phyloP scores from a whole-genome alignment of 2,329 filamentous ascomycete species.

The Alternaria alternata region DNA sequence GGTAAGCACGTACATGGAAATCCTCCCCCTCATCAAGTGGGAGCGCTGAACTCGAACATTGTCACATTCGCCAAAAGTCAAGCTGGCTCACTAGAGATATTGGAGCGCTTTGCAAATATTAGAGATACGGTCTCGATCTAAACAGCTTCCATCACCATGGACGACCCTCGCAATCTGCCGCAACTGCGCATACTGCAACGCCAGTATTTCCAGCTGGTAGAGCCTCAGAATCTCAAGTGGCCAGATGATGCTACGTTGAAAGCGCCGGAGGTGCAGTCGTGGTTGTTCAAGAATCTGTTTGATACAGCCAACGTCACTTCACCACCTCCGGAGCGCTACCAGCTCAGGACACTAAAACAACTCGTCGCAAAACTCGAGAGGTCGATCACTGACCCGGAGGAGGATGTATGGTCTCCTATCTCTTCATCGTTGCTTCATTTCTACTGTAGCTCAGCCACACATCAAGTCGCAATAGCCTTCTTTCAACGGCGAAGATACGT shows the following conservation, averaged over 20 bases:
- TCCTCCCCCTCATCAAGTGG: not conserved
- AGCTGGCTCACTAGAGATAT: not conserved
- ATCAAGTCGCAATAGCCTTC: not conserved
- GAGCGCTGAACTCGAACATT: not conserved
- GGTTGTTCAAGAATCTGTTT: constrained; percentile 73
- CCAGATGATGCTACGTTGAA: constrained; percentile 68
- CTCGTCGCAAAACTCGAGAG: constrained; percentile 75
- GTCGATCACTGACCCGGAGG: constrained; percentile 80
- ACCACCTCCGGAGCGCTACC: constrained; percentile 73
- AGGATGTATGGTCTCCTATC: constrained; percentile 74
- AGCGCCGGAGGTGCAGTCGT: constrained; percentile 68
- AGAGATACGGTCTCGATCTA: not conserved
- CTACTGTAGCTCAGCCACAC: constrained; percentile 1
- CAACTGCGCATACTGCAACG: constrained; percentile 62
- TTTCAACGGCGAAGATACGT: not conserved
- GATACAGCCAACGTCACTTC: constrained; percentile 62
- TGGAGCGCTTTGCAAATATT: not conserved
- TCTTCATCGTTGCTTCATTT: constrained; percentile 21
- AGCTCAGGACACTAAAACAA: constrained; percentile 75
- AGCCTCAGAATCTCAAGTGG: constrained; percentile 67
- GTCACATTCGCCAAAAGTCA: not conserved
- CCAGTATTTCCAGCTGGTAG: constrained; percentile 81
- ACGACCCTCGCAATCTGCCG: constrained; percentile 9
- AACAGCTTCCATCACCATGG: constrained; percentile 19
- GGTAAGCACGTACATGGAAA: constrained; percentile 28